phyloP scores from a whole-genome alignment of 2,329 filamentous ascomycete species.

The Teratosphaeria viscida region DNA sequence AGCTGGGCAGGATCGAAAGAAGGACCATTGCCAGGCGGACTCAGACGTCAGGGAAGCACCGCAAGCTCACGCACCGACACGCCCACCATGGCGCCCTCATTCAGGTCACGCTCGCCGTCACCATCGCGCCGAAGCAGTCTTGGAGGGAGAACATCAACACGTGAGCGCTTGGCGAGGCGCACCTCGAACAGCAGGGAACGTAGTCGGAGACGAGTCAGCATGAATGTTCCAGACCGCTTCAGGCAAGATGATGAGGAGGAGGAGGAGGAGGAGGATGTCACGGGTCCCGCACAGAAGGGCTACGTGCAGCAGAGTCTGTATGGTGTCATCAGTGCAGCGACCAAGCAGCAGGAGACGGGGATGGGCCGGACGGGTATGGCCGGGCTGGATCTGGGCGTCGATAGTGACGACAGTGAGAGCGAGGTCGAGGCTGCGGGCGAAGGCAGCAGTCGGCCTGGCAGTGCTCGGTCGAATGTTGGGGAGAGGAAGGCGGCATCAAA shows the following conservation, averaged over 20 bases:
- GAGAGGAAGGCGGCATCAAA: slow-evolving; percentile 1
- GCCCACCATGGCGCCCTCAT: background rate
- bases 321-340: slow-evolving; percentile 75
- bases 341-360: slow-evolving; percentile 47
- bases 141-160: background rate
- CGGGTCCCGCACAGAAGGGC: slow-evolving; percentile 43
- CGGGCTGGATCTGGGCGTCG: slow-evolving; percentile 64
- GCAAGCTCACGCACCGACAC: background rate
- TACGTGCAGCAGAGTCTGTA: slow-evolving; percentile 94
- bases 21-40: background rate
- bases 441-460: background rate
- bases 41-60: background rate
- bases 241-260: slow-evolving; percentile 14
- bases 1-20: background rate
- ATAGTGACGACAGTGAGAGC: slow-evolving; percentile 60
- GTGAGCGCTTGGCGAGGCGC: background rate
- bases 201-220: slow-evolving; percentile 2
- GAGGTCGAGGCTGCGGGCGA: slow-evolving; percentile 9
- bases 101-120: background rate
- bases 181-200: background rate
- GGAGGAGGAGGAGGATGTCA: slow-evolving; percentile 39
- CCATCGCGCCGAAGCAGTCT: background rate
- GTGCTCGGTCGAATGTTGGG: slow-evolving; percentile 2
- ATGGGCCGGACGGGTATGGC: slow-evolving; percentile 28
- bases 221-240: slow-evolving; percentile 17